These are phyloP conservation scores for Zasmidium cellare DNA, from an alignment of 2,329 filamentous ascomycete genomes.

Conservation along the genomic window DNA sequence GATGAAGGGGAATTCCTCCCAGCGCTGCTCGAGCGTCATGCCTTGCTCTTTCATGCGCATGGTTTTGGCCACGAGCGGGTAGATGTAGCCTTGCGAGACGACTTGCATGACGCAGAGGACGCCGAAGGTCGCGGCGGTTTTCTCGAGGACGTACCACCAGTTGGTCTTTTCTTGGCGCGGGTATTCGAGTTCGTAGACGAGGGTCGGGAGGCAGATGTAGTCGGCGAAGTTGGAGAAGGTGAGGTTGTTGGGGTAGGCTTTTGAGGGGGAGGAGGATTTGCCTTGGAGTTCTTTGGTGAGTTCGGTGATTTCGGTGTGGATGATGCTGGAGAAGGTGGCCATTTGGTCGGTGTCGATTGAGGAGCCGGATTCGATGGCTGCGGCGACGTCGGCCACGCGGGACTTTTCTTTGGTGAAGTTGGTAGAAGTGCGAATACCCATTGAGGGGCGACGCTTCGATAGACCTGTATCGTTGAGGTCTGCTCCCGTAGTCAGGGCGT, in stretches of 20 bases:
- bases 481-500: constrained; percentile 17
- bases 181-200: constrained; percentile 79
- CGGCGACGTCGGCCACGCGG: constrained; percentile 62
- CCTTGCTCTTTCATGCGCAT: constrained; percentile 67
- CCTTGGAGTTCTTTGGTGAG: constrained; percentile 66
- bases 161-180: constrained; percentile 69
- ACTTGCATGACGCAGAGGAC: constrained; percentile 78
- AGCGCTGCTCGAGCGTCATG: constrained; percentile 60
- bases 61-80: constrained; percentile 69
- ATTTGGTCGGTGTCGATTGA: constrained; percentile 64
- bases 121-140: constrained; percentile 68
- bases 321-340: constrained; percentile 62
- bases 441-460: constrained; percentile 34
- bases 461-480: constrained; percentile 18
- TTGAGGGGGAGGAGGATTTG: constrained; percentile 52
- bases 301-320: constrained; percentile 66
- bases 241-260: constrained; percentile 69
- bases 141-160: constrained; percentile 75
- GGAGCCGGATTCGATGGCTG: constrained; percentile 61
- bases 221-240: constrained; percentile 59
- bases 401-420: constrained; percentile 49
- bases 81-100: constrained; percentile 74
- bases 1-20: constrained; percentile 71
- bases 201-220: constrained; percentile 72
- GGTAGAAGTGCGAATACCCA: constrained; percentile 42